phyloP scores from a whole-genome alignment of 2,329 filamentous ascomycete genomes.

The Arthrobotrys pseudoclavata region DNA sequence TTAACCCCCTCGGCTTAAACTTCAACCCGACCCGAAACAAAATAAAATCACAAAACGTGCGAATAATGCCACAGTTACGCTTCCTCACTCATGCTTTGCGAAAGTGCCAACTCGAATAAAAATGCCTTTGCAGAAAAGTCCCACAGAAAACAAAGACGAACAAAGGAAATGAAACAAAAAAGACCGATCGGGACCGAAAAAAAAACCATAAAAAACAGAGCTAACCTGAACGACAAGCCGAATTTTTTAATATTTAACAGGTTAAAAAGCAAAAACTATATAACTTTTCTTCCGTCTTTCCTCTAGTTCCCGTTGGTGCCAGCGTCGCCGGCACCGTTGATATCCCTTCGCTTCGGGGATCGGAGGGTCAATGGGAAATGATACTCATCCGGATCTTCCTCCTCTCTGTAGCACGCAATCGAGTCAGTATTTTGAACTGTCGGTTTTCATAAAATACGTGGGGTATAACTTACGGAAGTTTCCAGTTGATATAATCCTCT shows the following conservation, averaged over 20 bases:
- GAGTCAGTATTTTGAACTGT: not conserved
- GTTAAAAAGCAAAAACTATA: constrained; percentile 3
- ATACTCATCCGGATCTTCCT: constrained; percentile 88
- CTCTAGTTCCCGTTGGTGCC: constrained; percentile 22
- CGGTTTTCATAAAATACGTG: too few species aligned
- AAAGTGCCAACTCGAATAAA: constrained; percentile 22
- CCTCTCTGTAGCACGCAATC: constrained; percentile 74
- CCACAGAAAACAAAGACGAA: constrained; percentile 3
- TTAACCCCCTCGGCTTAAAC: constrained; percentile 8
- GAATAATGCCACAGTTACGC: constrained; percentile 21
- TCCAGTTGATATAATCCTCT: constrained; percentile 98
- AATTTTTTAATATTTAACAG: constrained; percentile 14
- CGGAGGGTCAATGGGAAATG: constrained; percentile 78
- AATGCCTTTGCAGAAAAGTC: constrained; percentile 20
- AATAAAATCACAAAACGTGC: not conserved
- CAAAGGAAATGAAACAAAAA: not conserved
- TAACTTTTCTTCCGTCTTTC: constrained; percentile 21
- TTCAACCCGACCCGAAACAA: not conserved
- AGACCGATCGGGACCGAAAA: constrained; percentile 3
- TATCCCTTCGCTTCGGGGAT: constrained; percentile 45
- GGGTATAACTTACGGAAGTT: constrained; percentile 78
- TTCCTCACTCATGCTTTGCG: constrained; percentile 22
- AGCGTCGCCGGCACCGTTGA: constrained; percentile 30
- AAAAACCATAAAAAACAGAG: not conserved
- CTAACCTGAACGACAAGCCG: not conserved